These are phyloP conservation scores for Taxillus chinensis DNA, from an alignment of 164 flowering plant species.

Conservation along the genomic window DNA sequence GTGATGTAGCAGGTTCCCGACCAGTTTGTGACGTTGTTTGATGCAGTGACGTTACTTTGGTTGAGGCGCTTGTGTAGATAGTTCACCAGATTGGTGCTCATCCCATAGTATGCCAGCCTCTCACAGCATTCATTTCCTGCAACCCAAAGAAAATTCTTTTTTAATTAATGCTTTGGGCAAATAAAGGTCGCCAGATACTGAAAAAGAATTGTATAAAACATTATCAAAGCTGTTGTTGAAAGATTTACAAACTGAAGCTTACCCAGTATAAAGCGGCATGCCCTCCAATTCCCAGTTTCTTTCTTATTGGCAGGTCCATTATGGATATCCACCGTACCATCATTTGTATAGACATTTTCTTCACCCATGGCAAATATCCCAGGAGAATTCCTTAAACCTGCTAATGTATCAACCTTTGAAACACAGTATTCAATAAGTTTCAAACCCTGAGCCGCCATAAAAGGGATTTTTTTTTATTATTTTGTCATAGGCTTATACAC, in stretches of 20 bases:
- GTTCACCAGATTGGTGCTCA: slow-evolving; percentile 31
- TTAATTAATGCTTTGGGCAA: neutral
- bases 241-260: slow-evolving; percentile 1
- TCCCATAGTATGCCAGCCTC: slow-evolving; percentile 39
- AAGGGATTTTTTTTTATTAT: too few species aligned
- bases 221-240: neutral
- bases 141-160: neutral
- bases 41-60: slow-evolving; percentile 22
- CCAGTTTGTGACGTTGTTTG: slow-evolving; percentile 32
- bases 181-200: neutral
- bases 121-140: slow-evolving; percentile 34
- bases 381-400: too few species aligned
- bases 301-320: slow-evolving; percentile 28
- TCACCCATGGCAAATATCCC: slow-evolving; percentile 16
- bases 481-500: too few species aligned
- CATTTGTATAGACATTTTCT: slow-evolving; percentile 28
- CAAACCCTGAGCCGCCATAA: too few species aligned
- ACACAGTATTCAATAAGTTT: too few species aligned
- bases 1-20: slow-evolving; percentile 31
- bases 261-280: slow-evolving; percentile 54
- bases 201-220: neutral
- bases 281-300: slow-evolving; percentile 46
- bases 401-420: too few species aligned
- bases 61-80: slow-evolving; percentile 16
- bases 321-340: slow-evolving; percentile 29